Conservation (phyloP, 805 yeast genomes). For the Candida endomychidarum region DNA sequence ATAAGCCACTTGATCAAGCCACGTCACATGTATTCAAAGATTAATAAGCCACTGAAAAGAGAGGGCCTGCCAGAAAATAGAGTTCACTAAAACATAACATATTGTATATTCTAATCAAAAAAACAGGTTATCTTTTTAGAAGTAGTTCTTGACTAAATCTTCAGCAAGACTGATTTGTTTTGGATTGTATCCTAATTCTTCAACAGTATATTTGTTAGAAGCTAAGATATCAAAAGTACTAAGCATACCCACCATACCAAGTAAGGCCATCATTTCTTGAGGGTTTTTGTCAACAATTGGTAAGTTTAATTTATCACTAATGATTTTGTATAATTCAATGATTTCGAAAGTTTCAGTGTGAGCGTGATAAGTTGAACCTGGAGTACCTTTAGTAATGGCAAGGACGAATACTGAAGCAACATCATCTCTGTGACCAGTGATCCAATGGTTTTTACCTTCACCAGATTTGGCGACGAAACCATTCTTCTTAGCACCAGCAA, state of each 20-base stretch:
- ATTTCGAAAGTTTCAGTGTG: conserved; percentile 19
- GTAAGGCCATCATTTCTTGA: conserved; percentile 12
- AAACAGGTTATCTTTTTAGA: no score
- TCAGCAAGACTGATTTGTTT: neutral
- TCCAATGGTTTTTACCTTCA: conserved; percentile 26
- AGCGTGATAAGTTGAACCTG: conserved; percentile 14
- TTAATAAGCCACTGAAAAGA: no score
- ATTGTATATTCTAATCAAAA: no score
- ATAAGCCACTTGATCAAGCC: no score
- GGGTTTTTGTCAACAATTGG: conserved; percentile 16
- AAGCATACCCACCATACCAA: conserved; percentile 11
- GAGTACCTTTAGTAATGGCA: conserved; percentile 12
- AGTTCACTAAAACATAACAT: no score
- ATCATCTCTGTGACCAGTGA: conserved; percentile 31
- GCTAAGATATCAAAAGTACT: conserved; percentile 6
- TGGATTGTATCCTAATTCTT: conserved; percentile 27
- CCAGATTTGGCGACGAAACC: conserved; percentile 37
- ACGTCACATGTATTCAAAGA: no score
- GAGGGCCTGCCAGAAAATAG: no score
- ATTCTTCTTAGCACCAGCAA: conserved; percentile 27
- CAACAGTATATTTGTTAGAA: conserved; percentile 17
- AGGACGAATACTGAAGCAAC: conserved; percentile 27
- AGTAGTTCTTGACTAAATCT: neutral
- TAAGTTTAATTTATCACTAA: conserved; percentile 19
- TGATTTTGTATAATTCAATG: conserved; percentile 24